These are phyloP conservation scores for Aspergillus latus DNA, from an alignment of 2,329 filamentous ascomycete species.

Conservation along the genomic window DNA sequence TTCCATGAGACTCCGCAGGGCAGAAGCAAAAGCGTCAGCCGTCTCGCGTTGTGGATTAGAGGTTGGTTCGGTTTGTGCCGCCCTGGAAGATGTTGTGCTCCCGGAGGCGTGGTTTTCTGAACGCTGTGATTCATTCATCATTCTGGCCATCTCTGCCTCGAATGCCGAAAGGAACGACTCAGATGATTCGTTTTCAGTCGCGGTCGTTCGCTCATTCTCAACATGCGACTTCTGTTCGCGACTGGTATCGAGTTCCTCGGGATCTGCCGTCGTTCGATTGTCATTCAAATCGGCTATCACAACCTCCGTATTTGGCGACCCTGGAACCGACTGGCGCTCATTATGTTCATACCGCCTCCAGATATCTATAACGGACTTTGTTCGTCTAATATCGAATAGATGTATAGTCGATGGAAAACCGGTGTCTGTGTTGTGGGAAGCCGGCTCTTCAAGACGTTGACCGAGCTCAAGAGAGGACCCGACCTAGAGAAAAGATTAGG, in stretches of 20 bases:
- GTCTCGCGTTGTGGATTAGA: conserved; percentile 25
- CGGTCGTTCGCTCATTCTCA: conserved; percentile 12
- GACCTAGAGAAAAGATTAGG: conserved; percentile 35
- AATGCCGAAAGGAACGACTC: conserved; percentile 41
- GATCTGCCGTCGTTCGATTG: not conserved
- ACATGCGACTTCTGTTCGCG: conserved; percentile 11
- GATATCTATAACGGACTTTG: conserved; percentile 39
- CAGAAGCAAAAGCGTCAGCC: conserved; percentile 33
- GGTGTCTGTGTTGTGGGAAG: conserved; percentile 12
- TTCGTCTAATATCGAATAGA: conserved; percentile 48
- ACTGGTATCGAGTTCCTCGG: not conserved
- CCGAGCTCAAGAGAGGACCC: conserved; percentile 49
- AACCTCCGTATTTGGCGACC: conserved; percentile 4
- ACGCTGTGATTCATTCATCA: conserved; percentile 28
- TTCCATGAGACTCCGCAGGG: conserved; percentile 35
- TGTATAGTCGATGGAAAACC: conserved; percentile 37
- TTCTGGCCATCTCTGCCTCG: conserved; percentile 40
- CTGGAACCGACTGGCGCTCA: not conserved
- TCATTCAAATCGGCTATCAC: not conserved
- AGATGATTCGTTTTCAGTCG: conserved; percentile 22
- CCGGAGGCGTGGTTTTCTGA: conserved; percentile 12
- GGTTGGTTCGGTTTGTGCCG: conserved; percentile 11
- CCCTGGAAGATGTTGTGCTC: conserved; percentile 14
- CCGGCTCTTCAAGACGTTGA: conserved; percentile 47
- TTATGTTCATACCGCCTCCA: conserved; percentile 38